Conservation (phyloP, 176 grass and related monocot genomes). For the Microstegium vimineum region DNA sequence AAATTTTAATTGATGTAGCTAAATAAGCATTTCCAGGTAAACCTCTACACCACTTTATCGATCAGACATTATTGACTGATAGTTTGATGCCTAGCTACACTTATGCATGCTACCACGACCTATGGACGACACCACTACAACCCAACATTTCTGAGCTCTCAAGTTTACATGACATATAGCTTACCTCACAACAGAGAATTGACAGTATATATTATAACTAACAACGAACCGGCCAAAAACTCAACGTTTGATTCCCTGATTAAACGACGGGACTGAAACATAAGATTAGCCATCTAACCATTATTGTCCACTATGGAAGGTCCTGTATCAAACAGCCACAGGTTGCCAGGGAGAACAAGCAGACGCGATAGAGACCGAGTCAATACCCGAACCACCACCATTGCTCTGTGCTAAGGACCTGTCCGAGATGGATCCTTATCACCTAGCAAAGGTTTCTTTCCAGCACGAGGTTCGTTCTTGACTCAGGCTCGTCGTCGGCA, state of each 20-base stretch:
- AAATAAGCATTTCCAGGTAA: neutral
- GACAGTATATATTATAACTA: neutral
- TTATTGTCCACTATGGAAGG: slow-evolving; percentile 33
- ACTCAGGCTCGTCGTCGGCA: slow-evolving; percentile 44
- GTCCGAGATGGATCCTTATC: slow-evolving; percentile 54
- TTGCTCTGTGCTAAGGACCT: slow-evolving; percentile 66
- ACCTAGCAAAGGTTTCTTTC: slow-evolving; percentile 83
- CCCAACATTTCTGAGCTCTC: neutral
- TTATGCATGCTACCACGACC: slow-evolving; percentile 24
- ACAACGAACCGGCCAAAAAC: slow-evolving; percentile 13
- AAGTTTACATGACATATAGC: slow-evolving; percentile 6
- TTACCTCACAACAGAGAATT: slow-evolving; percentile 16
- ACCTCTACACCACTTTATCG: neutral
- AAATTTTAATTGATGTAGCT: neutral
- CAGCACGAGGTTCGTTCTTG: slow-evolving; percentile 95
- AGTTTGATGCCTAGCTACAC: slow-evolving; percentile 25
- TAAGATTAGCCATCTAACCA: slow-evolving; percentile 1
- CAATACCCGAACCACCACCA: slow-evolving; percentile 99
- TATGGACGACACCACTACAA: slow-evolving; percentile 12
- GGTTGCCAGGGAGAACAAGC: neutral
- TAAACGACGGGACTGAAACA: slow-evolving; percentile 11
- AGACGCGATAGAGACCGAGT: slow-evolving; percentile 46
- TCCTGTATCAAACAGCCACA: neutral
- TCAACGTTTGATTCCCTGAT: slow-evolving; percentile 24
- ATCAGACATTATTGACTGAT: slow-evolving; percentile 19